phyloP scores from a whole-genome alignment of 345 rosid species.

The Populus nigra region DNA sequence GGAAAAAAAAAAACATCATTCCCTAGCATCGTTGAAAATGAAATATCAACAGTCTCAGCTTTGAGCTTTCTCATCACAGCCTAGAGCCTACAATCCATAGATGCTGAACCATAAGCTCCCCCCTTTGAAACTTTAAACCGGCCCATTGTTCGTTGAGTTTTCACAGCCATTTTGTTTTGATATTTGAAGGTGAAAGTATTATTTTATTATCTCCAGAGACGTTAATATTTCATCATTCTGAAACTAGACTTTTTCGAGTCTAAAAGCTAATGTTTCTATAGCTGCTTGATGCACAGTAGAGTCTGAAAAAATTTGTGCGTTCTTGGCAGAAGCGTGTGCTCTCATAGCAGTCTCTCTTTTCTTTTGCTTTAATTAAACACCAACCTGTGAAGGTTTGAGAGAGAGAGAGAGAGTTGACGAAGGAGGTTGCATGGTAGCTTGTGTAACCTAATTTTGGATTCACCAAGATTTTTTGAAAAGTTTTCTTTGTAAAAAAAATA shows the following conservation, averaged over 20 bases:
- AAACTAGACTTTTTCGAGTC: constrained; percentile 8
- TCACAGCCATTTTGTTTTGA: neutral
- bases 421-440: neutral
- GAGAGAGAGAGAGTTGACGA: neutral
- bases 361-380: neutral
- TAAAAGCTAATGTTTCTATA: constrained; percentile 6
- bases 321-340: neutral
- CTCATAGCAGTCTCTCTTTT: constrained; percentile 1
- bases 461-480: too few species aligned
- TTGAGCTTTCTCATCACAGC: neutral
- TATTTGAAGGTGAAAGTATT: neutral
- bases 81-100: neutral
- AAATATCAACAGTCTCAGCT: neutral
- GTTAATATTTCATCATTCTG: neutral
- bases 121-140: neutral
- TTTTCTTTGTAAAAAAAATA: too few species aligned
- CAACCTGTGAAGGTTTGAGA: neutral
- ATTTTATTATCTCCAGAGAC: neutral
- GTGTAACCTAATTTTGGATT: too few species aligned
- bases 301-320: constrained; percentile 6
- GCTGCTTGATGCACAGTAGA: neutral
- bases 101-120: neutral
- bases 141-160: neutral
- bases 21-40: neutral
- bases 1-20: neutral